phyloP scores from a whole-genome alignment of 192 early-diverging fungal species.

The Coemansia reversa region DNA sequence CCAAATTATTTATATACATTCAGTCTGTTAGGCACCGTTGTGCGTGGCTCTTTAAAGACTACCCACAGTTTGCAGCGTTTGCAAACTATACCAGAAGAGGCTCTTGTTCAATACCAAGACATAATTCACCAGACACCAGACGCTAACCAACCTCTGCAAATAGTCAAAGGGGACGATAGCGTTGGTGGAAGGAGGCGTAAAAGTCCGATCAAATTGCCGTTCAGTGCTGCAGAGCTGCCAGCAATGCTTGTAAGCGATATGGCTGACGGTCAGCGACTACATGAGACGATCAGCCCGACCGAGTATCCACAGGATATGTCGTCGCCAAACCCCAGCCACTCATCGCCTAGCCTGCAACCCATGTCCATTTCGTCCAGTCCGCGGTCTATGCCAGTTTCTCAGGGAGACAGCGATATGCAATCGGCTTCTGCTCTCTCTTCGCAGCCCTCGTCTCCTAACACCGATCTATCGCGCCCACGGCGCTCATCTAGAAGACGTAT shows the following conservation, averaged over 20 bases:
- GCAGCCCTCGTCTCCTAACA: neutral
- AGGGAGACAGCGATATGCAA: neutral
- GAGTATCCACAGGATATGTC: neutral
- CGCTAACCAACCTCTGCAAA: neutral
- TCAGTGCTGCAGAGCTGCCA: neutral
- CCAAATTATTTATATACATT: neutral
- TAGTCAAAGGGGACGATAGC: neutral
- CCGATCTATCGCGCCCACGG: neutral
- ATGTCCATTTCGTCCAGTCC: neutral
- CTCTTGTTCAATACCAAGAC: neutral
- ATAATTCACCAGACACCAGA: neutral
- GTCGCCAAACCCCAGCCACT: neutral
- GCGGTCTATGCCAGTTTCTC: too few species aligned
- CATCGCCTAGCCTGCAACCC: neutral
- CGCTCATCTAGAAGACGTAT: conserved; percentile 13
- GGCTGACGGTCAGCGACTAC: neutral
- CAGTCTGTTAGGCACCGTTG: neutral
- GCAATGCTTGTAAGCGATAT: neutral
- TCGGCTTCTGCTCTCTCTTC: neutral
- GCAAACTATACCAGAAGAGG: neutral
- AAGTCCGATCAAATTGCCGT: neutral
- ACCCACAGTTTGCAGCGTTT: neutral
- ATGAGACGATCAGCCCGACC: neutral
- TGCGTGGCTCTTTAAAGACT: neutral
- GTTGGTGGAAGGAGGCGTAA: neutral